A percentile compares a stretch with the other conserved stretches of the same genome.
Conservation (phyloP, 139 green algal species). For the Microglena sp. region DNA sequence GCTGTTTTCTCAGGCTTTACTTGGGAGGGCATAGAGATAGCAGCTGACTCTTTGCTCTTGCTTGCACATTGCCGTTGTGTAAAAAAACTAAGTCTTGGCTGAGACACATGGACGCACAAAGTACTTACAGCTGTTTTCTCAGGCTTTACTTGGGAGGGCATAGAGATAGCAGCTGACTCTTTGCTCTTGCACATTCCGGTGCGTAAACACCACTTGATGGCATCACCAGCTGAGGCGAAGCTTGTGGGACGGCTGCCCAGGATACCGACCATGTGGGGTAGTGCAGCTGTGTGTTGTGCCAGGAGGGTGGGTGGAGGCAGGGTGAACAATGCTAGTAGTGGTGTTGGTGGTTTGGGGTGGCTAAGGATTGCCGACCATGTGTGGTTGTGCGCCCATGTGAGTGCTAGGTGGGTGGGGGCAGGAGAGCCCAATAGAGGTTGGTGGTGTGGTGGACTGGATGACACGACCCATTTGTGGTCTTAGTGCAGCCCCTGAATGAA, state of each 20-base stretch:
- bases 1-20: too few relatives aligned
- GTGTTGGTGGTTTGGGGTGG: too few relatives aligned
- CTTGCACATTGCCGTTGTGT: too few relatives aligned
- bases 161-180: conserved; percentile 50
- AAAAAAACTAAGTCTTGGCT: too few relatives aligned
- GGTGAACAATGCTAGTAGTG: too few relatives aligned
- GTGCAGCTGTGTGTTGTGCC: conserved; percentile 48
- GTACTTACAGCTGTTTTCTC: too few relatives aligned
- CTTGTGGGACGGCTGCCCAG: conserved; percentile 39
- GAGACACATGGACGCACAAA: too few relatives aligned
- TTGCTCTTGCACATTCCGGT: conserved; percentile 34
- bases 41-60: conserved; percentile 36
- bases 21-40: conserved; percentile 60
- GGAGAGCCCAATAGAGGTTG: background rate
- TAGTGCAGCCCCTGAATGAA: too few relatives aligned
- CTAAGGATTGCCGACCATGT: too few relatives aligned
- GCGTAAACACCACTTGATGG: conserved; percentile 52
- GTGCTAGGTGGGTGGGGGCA: background rate
- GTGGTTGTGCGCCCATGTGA: too few relatives aligned
- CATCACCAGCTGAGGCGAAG: conserved; percentile 47
- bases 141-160: conserved; percentile 55
- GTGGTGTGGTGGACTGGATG: background rate
- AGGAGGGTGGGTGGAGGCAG: too few relatives aligned
- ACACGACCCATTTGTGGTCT: too few relatives aligned
- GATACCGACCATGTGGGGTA: conserved; percentile 68